A percentile compares a stretch with the other conserved stretches of the same genome.
phyloP scores from a whole-genome alignment of 2,329 filamentous ascomycete species.

The Ascochyta koolunga region DNA sequence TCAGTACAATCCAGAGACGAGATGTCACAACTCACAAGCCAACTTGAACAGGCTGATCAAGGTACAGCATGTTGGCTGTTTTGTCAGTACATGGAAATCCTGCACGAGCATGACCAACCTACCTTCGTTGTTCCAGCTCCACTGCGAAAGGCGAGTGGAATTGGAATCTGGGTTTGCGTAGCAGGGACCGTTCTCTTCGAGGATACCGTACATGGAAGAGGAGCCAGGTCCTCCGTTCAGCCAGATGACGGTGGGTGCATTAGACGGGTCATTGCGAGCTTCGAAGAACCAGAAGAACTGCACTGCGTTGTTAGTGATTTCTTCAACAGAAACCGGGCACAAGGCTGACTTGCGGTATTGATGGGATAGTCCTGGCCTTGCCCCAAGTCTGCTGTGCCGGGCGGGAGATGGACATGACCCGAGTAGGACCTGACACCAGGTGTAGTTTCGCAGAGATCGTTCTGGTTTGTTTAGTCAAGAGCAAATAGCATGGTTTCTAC shows the following conservation, averaged over 20 bases:
- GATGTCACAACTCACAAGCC: conserved; percentile 50
- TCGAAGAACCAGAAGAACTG: conserved; percentile 34
- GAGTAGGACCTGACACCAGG: conserved; percentile 60
- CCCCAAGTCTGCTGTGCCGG: conserved; percentile 24
- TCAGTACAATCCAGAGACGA: no score
- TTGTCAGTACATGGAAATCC: background rate
- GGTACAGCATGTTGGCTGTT: conserved; percentile 59
- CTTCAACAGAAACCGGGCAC: background rate
- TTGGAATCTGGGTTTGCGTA: conserved; percentile 26
- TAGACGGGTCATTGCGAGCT: conserved; percentile 24
- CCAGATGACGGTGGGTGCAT: conserved; percentile 24
- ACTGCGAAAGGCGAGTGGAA: conserved; percentile 23
- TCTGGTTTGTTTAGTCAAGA: conserved; percentile 6
- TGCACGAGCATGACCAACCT: background rate
- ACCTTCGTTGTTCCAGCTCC: conserved; percentile 39
- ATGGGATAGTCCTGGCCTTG: conserved; percentile 30
- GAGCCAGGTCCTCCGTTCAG: conserved; percentile 26
- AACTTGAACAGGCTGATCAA: conserved; percentile 68
- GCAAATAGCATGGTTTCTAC: background rate
- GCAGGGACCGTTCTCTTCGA: conserved; percentile 24
- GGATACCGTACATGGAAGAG: conserved; percentile 29
- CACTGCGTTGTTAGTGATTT: conserved; percentile 11
- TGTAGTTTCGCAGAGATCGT: conserved; percentile 60
- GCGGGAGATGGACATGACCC: conserved; percentile 52
- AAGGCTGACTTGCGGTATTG: conserved; percentile 53